Evolutionary conservation across 441 rosid genomes (phyloP).

Genomic region (Jatropha podagrica): DNA sequence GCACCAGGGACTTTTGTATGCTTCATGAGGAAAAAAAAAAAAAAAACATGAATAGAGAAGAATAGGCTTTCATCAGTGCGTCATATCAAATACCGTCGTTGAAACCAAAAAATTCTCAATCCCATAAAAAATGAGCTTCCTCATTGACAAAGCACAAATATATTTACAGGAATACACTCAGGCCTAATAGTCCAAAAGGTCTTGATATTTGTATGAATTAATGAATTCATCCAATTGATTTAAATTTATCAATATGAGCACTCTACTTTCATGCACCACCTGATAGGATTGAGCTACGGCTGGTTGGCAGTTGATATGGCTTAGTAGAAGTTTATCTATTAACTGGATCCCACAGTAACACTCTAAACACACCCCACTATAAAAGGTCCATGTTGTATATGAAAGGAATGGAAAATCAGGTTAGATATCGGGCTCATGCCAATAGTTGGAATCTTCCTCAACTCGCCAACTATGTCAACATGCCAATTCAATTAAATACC

Average conservation of each 20-base stretch:
- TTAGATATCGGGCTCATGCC: not conserved
- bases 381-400: not conserved
- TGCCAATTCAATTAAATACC: conserved; percentile 1
- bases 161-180: not conserved
- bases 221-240: not conserved
- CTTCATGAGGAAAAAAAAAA: conserved; percentile 33
- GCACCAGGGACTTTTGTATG: conserved; percentile 82
- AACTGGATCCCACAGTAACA: not conserved
- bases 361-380: not conserved
- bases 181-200: not conserved
- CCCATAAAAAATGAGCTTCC: conserved; percentile 6
- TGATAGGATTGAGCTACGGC: not conserved
- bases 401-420: not conserved
- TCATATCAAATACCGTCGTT: conserved; percentile 7
- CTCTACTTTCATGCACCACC: no score
- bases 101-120: conserved; percentile 13
- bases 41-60: conserved; percentile 1
- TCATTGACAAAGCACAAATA: conserved; percentile 1
- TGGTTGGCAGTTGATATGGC: not conserved
- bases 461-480: not conserved
- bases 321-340: not conserved
- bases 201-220: not conserved
- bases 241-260: not conserved
- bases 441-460: not conserved
- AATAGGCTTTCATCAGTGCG: conserved; percentile 24